Percentiles rank a stretch among this genome's conserved stretches.
Conservation (phyloP, 495 filamentous ascomycete species). For the Aspergillus taichungensis region DNA sequence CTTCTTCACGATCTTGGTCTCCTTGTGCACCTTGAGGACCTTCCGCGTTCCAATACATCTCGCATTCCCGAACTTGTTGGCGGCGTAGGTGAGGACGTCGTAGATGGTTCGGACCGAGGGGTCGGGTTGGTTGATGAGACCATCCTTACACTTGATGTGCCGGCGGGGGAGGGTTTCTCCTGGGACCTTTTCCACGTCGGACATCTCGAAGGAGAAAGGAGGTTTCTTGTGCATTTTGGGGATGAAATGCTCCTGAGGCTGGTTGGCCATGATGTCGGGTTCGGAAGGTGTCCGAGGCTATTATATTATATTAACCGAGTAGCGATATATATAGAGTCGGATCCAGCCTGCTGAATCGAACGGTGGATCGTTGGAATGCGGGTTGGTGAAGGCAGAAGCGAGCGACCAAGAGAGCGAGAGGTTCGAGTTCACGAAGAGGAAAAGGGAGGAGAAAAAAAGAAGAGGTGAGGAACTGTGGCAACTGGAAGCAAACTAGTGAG, state of each 20-base stretch:
- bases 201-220: constrained; percentile 62
- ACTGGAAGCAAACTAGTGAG: too few relatives aligned
- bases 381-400: too few relatives aligned
- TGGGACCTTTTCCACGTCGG: constrained; percentile 51
- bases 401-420: too few relatives aligned
- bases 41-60: constrained; percentile 65
- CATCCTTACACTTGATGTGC: constrained; percentile 52
- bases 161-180: constrained; percentile 75
- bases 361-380: too few relatives aligned
- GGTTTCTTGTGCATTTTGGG: constrained; percentile 35
- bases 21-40: constrained; percentile 63
- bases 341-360: too few relatives aligned
- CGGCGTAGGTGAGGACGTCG: constrained; percentile 61
- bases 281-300: too few relatives aligned
- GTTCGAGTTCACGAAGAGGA: too few relatives aligned
- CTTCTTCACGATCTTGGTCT: constrained; percentile 82
- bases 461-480: too few relatives aligned
- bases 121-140: constrained; percentile 46
- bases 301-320: background rate
- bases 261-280: background rate
- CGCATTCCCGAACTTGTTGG: constrained; percentile 68
- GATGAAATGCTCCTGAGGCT: background rate
- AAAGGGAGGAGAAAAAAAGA: too few relatives aligned
- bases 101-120: constrained; percentile 58
- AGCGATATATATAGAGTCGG: too few relatives aligned